phyloP scores from a whole-genome alignment of 352 stramenopile genomes.

The Phytopythium kandeliae region DNA sequence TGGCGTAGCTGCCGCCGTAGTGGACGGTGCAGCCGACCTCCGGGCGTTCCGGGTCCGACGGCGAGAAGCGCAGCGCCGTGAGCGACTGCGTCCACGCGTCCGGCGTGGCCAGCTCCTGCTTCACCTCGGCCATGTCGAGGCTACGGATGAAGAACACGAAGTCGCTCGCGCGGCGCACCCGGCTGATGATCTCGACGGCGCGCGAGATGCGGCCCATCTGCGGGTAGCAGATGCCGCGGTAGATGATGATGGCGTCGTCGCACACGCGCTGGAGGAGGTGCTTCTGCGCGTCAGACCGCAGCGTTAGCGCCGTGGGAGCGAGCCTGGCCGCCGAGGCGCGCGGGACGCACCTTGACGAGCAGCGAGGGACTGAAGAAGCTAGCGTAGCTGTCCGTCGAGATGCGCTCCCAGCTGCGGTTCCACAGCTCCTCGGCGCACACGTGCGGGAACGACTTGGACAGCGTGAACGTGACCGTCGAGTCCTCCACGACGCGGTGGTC shows the following conservation, averaged over 20 bases:
- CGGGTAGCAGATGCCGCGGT: conserved; percentile 43
- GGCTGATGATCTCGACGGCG: conserved; percentile 40
- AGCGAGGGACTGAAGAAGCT: conserved; percentile 46
- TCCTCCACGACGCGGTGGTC: conserved; percentile 34
- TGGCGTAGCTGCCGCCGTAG: conserved; percentile 37
- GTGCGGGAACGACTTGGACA: conserved; percentile 43
- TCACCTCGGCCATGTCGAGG: conserved; percentile 30
- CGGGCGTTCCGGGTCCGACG: conserved; percentile 18
- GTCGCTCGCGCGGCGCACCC: conserved; percentile 31
- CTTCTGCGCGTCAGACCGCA: conserved; percentile 14
- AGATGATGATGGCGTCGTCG: conserved; percentile 42
- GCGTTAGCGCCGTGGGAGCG: no score
- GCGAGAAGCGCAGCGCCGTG: conserved; percentile 41
- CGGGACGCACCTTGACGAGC: conserved; percentile 27
- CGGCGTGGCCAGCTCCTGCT: conserved; percentile 23
- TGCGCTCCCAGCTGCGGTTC: conserved; percentile 30
- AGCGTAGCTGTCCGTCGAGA: conserved; percentile 37
- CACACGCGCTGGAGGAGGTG: conserved; percentile 40
- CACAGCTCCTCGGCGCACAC: conserved; percentile 35
- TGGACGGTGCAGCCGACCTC: conserved; percentile 32
- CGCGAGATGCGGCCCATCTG: conserved; percentile 29
- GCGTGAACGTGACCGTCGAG: conserved; percentile 35
- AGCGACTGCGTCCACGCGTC: conserved; percentile 35
- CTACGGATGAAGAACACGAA: conserved; percentile 41
- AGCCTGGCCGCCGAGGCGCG: no score